Conservation (phyloP, 2,329 filamentous ascomycete species). For the Microcyclospora tardicrescens region DNA sequence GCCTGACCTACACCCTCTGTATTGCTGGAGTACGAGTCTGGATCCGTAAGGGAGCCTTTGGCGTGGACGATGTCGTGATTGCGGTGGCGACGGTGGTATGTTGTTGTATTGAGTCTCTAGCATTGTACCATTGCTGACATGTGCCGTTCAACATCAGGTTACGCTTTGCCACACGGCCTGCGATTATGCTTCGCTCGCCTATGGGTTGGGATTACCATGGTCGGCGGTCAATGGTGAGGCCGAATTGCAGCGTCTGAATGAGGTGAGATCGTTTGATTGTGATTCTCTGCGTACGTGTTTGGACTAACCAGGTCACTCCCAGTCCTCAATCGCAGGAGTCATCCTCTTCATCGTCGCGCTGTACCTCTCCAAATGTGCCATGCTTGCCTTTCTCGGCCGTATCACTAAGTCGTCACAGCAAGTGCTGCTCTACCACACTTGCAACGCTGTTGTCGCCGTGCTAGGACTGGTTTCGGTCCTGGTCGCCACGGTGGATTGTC, state of each 20-base stretch:
- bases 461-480: slow-evolving; percentile 20
- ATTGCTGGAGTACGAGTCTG: slow-evolving; percentile 17
- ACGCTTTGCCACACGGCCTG: slow-evolving; percentile 17
- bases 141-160: not conserved
- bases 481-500: slow-evolving; percentile 16
- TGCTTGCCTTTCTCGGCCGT: slow-evolving; percentile 20
- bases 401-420: slow-evolving; percentile 18
- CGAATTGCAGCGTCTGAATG: slow-evolving; percentile 12
- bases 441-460: slow-evolving; percentile 11
- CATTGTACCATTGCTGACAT: no score
- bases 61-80: slow-evolving; percentile 19
- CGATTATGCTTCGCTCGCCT: slow-evolving; percentile 15
- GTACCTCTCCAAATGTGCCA: slow-evolving; percentile 21
- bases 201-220: slow-evolving; percentile 18
- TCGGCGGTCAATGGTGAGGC: slow-evolving; percentile 6
- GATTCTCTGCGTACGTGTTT: not conserved
- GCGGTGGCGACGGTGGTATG: slow-evolving; percentile 12
- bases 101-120: no score
- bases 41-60: slow-evolving; percentile 18
- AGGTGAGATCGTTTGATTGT: slow-evolving; percentile 8
- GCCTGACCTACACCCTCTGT: slow-evolving; percentile 19
- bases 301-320: slow-evolving; percentile 4
- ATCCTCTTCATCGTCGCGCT: slow-evolving; percentile 19
- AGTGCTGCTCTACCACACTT: slow-evolving; percentile 15
- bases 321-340: slow-evolving; percentile 17